phyloP scores from a whole-genome alignment of 1,139 yeast species.

The Taphrina wiesneri region DNA sequence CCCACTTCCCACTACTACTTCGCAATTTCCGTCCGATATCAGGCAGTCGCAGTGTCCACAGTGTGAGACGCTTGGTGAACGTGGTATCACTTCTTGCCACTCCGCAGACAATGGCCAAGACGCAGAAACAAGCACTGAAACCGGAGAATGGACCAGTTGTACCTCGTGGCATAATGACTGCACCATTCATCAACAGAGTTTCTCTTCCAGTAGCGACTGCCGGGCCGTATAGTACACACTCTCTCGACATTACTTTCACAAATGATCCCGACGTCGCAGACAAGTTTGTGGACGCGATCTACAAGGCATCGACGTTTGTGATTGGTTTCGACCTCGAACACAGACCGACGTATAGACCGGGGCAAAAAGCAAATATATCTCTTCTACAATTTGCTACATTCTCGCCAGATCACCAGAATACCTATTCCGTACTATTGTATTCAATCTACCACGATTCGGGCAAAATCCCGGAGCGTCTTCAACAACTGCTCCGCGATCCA shows the following conservation, averaged over 20 bases:
- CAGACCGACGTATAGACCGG: conserved; percentile 20
- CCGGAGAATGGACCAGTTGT: not conserved
- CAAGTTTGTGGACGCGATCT: not conserved
- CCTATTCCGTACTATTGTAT: conserved; percentile 14
- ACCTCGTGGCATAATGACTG: conserved; percentile 3
- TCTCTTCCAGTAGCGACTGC: not conserved
- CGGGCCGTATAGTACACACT: not conserved
- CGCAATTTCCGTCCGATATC: too few species aligned
- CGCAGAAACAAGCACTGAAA: not conserved
- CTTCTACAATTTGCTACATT: conserved; percentile 23
- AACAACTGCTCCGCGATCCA: not conserved
- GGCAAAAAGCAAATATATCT: conserved; percentile 17
- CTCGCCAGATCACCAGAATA: not conserved
- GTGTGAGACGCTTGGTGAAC: too few species aligned
- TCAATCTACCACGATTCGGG: conserved; percentile 21
- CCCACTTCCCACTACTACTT: too few species aligned
- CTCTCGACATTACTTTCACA: conserved; percentile 14
- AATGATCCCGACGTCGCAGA: conserved; percentile 2
- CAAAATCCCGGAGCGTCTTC: not conserved
- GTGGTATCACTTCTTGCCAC: too few species aligned
- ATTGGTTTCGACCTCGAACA: conserved; percentile 29
- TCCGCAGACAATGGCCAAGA: not conserved
- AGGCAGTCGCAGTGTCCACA: too few species aligned
- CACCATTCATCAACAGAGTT: not conserved
- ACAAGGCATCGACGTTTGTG: not conserved